Conservation (phyloP, 148 eudicot species). For the Chenopodium formosanum region DNA sequence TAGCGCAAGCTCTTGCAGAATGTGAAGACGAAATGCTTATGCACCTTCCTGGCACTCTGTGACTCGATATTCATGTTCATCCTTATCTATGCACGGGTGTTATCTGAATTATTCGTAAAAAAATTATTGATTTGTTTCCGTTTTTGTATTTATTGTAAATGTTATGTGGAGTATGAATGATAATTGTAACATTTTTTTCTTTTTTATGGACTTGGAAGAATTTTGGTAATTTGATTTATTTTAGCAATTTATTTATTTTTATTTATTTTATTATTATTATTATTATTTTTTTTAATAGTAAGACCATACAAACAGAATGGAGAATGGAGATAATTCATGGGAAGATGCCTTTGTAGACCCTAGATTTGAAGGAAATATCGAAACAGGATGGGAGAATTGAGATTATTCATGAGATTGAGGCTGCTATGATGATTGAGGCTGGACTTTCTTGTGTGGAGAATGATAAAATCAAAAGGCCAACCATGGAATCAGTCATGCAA, state of each 20-base stretch:
- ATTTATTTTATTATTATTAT: too few relatives aligned
- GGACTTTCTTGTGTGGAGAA: conserved; percentile 53
- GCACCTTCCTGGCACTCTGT: not conserved
- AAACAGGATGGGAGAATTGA: not conserved
- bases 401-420: conserved; percentile 30
- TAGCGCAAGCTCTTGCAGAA: conserved; percentile 42
- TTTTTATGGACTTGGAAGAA: too few relatives aligned
- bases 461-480: conserved; percentile 54
- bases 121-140: too few relatives aligned
- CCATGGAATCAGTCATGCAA: conserved; percentile 54
- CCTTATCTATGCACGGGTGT: too few relatives aligned
- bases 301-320: conserved; percentile 23
- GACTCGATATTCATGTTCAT: not conserved
- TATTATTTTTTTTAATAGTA: too few relatives aligned
- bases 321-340: conserved; percentile 39
- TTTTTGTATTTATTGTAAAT: too few relatives aligned
- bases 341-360: conserved; percentile 41
- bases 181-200: too few relatives aligned
- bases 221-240: too few relatives aligned
- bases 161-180: too few relatives aligned
- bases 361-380: conserved; percentile 44
- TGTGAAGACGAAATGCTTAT: conserved; percentile 35
- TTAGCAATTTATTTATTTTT: too few relatives aligned
- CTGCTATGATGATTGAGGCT: conserved; percentile 35
- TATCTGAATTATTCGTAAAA: too few relatives aligned